Evolutionary conservation across 371 early-diverging fungal species (phyloP).

Genomic region (Phascolomyces articulosus): DNA sequence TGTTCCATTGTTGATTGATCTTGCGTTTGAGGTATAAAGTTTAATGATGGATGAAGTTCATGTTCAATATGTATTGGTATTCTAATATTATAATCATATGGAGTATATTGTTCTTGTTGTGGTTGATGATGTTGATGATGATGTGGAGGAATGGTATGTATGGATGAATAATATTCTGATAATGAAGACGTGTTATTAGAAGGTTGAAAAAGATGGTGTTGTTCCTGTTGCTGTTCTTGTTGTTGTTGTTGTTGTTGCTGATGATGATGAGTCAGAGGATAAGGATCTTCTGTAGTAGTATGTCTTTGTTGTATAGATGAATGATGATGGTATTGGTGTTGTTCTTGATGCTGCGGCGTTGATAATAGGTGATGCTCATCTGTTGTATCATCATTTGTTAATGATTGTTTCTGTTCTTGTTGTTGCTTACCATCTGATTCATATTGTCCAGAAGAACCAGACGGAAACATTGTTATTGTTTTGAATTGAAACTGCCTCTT

Average conservation of each 20-base stretch:
- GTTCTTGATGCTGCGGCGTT: neutral
- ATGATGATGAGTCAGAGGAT: neutral
- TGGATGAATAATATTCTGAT: neutral
- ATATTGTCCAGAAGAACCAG: neutral
- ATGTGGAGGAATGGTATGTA: neutral
- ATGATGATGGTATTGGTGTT: neutral
- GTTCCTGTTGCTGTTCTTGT: constrained; percentile 3
- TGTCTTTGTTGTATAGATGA: too few relatives aligned
- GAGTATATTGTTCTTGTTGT: neutral
- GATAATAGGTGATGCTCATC: neutral
- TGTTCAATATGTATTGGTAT: neutral
- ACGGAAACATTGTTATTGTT: constrained; percentile 4
- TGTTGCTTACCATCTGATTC: constrained; percentile 1
- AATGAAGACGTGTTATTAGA: neutral
- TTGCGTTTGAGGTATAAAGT: neutral
- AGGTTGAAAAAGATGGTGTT: neutral
- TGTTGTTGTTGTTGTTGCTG: constrained; percentile 5
- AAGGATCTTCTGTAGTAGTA: neutral
- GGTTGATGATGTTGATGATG: too few relatives aligned
- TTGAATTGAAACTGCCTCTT: too few relatives aligned
- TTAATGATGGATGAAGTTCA: neutral
- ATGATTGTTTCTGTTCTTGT: constrained; percentile 8
- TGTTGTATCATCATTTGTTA: neutral
- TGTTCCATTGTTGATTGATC: neutral
- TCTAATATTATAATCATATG: neutral